phyloP scores from a whole-genome alignment of 1,139 yeast species.

The Kurtzmaniella quercitrusa region DNA sequence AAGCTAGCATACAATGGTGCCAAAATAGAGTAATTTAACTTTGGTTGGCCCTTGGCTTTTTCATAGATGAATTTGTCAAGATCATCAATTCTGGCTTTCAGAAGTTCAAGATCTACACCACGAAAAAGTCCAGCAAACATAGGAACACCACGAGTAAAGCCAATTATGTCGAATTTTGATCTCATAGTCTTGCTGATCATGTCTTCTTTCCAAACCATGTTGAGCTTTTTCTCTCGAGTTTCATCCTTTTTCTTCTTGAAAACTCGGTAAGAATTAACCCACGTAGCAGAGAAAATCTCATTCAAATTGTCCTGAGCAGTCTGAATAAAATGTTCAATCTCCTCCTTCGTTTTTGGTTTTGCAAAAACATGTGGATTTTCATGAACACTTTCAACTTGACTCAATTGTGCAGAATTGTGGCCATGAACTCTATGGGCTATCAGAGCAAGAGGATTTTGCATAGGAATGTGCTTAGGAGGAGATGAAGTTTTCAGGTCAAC shows the following conservation, averaged over 20 bases:
- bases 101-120: conserved; percentile 27
- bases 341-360: conserved; percentile 13
- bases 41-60: conserved; percentile 41
- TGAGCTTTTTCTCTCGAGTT: conserved; percentile 23
- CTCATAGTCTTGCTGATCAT: conserved; percentile 24
- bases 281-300: conserved; percentile 57
- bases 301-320: conserved; percentile 34
- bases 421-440: neutral
- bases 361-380: neutral
- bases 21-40: conserved; percentile 35
- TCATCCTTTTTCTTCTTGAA: conserved; percentile 23
- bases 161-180: conserved; percentile 33
- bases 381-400: neutral
- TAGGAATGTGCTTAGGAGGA: neutral
- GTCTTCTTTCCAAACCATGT: conserved; percentile 35
- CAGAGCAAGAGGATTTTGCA: neutral
- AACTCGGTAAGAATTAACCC: conserved; percentile 48
- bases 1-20: conserved; percentile 31
- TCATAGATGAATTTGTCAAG: conserved; percentile 33
- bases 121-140: conserved; percentile 27
- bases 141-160: conserved; percentile 33
- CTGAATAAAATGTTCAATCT: conserved; percentile 26
- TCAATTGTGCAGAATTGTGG: neutral
- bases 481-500: conserved; percentile 9
- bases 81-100: conserved; percentile 23